These are phyloP conservation scores for Dipteronia dyeriana DNA, from an alignment of 345 rosid genomes.

Conservation along the genomic window DNA sequence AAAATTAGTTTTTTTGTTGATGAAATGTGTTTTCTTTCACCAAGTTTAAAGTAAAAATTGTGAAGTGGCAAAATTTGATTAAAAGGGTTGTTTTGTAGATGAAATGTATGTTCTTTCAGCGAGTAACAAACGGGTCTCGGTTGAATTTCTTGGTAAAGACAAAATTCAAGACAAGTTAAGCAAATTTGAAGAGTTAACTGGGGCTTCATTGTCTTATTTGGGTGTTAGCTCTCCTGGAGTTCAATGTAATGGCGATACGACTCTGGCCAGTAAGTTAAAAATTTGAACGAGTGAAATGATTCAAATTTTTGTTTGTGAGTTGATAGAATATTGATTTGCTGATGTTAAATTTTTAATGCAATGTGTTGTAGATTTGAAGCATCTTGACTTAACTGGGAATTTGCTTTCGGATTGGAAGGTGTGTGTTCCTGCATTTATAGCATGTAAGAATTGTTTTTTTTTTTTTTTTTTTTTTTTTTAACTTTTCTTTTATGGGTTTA, in stretches of 20 bases:
- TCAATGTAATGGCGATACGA: conserved; percentile 42
- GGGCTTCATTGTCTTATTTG: conserved; percentile 69
- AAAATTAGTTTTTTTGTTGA: conserved; percentile 39
- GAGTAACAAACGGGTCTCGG: conserved; percentile 67
- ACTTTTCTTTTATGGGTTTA: no score
- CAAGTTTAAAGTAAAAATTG: conserved; percentile 15
- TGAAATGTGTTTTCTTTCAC: conserved; percentile 91
- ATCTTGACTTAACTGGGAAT: conserved; percentile 92
- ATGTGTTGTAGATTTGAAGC: conserved; percentile 61
- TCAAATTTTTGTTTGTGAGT: neutral
- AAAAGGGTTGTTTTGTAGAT: conserved; percentile 42
- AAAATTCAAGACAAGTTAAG: conserved; percentile 77
- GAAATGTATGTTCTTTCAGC: conserved; percentile 96
- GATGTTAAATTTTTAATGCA: conserved; percentile 2
- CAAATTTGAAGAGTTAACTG: conserved; percentile 67
- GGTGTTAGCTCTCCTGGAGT: conserved; percentile 75
- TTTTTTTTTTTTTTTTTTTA: no score
- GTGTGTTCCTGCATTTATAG: conserved; percentile 10
- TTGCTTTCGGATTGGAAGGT: conserved; percentile 93
- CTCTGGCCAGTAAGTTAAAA: conserved; percentile 58
- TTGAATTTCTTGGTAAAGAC: conserved; percentile 78
- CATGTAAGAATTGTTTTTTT: neutral
- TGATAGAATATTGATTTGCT: neutral
- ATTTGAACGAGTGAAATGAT: neutral
- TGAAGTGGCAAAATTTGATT: neutral